Conservation (phyloP, 2,329 filamentous ascomycete genomes). For the Aspergillus neoniger region DNA sequence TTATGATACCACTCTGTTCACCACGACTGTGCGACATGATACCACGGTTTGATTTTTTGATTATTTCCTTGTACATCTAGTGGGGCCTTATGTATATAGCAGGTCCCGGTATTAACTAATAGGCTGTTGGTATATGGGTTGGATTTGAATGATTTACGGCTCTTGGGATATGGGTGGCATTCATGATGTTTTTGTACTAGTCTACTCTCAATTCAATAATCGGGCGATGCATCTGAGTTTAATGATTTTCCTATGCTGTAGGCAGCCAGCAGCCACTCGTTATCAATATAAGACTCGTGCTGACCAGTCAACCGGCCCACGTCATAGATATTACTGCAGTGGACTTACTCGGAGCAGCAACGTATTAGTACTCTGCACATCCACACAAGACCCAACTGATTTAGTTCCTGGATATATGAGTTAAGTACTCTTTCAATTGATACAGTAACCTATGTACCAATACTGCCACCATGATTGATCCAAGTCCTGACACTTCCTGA, state of each 20-base stretch:
- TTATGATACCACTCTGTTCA: conserved; percentile 47
- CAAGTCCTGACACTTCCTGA: too few relatives aligned
- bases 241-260: neutral
- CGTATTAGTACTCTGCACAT: too few relatives aligned
- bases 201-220: neutral
- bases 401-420: too few relatives aligned
- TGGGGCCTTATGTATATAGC: conserved; percentile 11
- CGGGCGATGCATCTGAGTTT: neutral
- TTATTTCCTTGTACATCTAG: conserved; percentile 13
- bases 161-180: conserved; percentile 5
- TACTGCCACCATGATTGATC: too few relatives aligned
- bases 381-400: too few relatives aligned
- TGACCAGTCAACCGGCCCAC: too few relatives aligned
- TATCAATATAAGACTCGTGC: too few relatives aligned
- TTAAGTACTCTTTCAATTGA: too few relatives aligned
- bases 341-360: too few relatives aligned
- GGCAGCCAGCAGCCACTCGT: too few relatives aligned
- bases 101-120: conserved; percentile 2
- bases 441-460: too few relatives aligned
- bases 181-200: conserved; percentile 1
- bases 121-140: neutral
- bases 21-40: conserved; percentile 39
- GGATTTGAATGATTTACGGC: conserved; percentile 8
- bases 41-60: conserved; percentile 27
- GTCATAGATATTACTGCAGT: too few relatives aligned